Evolutionary conservation across 192 early-diverging fungal species (phyloP).

Genomic region (Gigaspora rosea): DNA sequence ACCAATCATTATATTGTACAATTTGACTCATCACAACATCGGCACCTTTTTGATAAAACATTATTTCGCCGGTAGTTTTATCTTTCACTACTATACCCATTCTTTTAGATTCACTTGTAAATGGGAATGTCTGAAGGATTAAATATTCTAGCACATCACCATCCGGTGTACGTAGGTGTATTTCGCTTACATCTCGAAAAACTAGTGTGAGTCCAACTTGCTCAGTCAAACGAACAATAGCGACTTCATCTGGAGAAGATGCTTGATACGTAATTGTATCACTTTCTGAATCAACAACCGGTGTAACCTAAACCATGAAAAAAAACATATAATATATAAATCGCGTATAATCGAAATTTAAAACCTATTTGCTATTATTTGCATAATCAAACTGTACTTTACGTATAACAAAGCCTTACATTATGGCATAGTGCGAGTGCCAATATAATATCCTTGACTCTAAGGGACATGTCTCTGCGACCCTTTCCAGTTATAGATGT

Average conservation of each 20-base stretch:
- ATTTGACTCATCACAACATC: constrained; percentile 88
- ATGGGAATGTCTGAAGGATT: constrained; percentile 94
- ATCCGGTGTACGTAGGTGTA: constrained; percentile 61
- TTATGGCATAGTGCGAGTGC: constrained; percentile 92
- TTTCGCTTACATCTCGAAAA: constrained; percentile 70
- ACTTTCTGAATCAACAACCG: constrained; percentile 57
- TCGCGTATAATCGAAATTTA: neutral
- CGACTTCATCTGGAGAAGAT: constrained; percentile 95
- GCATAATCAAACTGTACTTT: neutral
- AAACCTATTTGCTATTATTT: neutral
- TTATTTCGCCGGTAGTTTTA: constrained; percentile 68
- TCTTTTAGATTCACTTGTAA: constrained; percentile 96
- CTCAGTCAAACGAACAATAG: constrained; percentile 92
- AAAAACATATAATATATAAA: neutral
- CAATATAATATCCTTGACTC: constrained; percentile 85
- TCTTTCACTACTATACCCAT: constrained; percentile 94
- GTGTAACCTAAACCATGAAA: constrained; percentile 58
- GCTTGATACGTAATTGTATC: constrained; percentile 84
- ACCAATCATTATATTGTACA: constrained; percentile 92
- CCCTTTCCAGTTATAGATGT: constrained; percentile 51
- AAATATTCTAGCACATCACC: constrained; percentile 66
- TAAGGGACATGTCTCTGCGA: constrained; percentile 79
- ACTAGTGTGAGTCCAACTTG: constrained; percentile 82
- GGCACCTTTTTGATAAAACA: constrained; percentile 93
- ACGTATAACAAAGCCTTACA: constrained; percentile 45